Evolutionary conservation across 1,284 basidiomycete species (phyloP).

Genomic region (Heliocybe sulcata): DNA sequence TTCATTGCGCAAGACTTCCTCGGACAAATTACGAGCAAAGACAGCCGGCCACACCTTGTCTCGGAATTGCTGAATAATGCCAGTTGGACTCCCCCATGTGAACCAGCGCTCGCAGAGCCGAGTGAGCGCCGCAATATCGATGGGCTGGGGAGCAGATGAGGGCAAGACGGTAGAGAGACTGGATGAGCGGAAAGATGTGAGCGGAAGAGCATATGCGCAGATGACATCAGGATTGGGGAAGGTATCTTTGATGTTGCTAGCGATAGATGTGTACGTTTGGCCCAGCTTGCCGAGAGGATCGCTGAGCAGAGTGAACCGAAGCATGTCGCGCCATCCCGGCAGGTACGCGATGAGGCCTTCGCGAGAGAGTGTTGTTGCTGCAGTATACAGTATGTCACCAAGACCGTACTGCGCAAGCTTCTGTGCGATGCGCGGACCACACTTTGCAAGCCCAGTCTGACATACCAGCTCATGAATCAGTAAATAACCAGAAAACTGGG

Average conservation of each 20-base stretch:
- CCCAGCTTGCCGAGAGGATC: slow-evolving; percentile 29
- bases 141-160: slow-evolving; percentile 21
- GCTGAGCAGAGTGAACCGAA: slow-evolving; percentile 41
- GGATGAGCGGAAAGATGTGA: slow-evolving; percentile 13
- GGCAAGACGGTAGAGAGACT: slow-evolving; percentile 16
- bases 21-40: not conserved
- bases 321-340: slow-evolving; percentile 28
- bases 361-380: slow-evolving; percentile 17
- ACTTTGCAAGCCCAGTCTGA: slow-evolving; percentile 28
- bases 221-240: slow-evolving; percentile 34
- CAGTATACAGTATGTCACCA: slow-evolving; percentile 36
- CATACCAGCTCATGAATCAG: slow-evolving; percentile 7
- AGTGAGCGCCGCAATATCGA: slow-evolving; percentile 36
- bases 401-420: slow-evolving; percentile 32
- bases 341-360: slow-evolving; percentile 23
- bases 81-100: slow-evolving; percentile 42
- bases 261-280: slow-evolving; percentile 24
- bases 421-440: slow-evolving; percentile 26
- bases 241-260: slow-evolving; percentile 25
- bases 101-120: slow-evolving; percentile 47
- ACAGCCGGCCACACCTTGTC: slow-evolving; percentile 4
- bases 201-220: slow-evolving; percentile 37
- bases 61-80: slow-evolving; percentile 32
- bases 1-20: too few relatives aligned
- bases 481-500: slow-evolving; percentile 5